Evolutionary conservation across 139 green algal species (phyloP), one percentile per base, ranked within the genome.

Genomic region (Chlamydomonas schloesseri): DNA sequence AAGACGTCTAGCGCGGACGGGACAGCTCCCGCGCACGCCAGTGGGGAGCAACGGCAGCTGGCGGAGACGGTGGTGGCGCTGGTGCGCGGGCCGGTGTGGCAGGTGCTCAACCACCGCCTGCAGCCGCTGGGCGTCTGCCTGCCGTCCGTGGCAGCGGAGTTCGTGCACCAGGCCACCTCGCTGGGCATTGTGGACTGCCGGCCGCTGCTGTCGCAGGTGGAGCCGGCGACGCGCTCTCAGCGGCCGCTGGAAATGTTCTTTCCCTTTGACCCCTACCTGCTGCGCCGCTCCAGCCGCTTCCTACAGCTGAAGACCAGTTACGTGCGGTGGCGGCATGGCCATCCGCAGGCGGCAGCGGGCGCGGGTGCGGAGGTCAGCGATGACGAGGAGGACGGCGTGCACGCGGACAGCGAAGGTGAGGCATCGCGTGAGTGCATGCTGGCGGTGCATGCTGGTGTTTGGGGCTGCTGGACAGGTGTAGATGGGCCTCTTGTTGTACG

Each of bases 241-340:
- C 90, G 95, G 10, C 92, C 93, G 4, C 91, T 98, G 76, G 96
- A 99, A 87, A 96, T 97, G 89, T 98, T 99, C 87, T 99, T 99
- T 73, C 97, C 97, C 9, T 99, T 98, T 79, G 97, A 99, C 85
- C 97, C 97, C 9, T 99, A 97, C 91, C 93, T 99, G 31, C 94
- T 99, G 57, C 60, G 84, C 24, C 94, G 95, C 73, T 97, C 95
- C 33, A 92, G 91, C 1, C 42, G 68, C 13, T 79, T 82, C 53
- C 88, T 98, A 47, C 34, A 94, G 23, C 93, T 98, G 13, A 74
- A 73, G 20, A 36, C 50, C 28, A 90, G 88, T 28, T 97, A 94
- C 70, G 89, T 96, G 47, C 62, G n/a, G 1, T 95, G 93, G 94
- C 84, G 89, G 23, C 76, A 81, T 15, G 89, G 91, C 5, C 89